Percentiles rank a stretch among this genome's conserved stretches.
These are phyloP conservation scores for Xylariaceae sp. DNA, from an alignment of 2,329 filamentous ascomycete genomes.

Conservation along the genomic window DNA sequence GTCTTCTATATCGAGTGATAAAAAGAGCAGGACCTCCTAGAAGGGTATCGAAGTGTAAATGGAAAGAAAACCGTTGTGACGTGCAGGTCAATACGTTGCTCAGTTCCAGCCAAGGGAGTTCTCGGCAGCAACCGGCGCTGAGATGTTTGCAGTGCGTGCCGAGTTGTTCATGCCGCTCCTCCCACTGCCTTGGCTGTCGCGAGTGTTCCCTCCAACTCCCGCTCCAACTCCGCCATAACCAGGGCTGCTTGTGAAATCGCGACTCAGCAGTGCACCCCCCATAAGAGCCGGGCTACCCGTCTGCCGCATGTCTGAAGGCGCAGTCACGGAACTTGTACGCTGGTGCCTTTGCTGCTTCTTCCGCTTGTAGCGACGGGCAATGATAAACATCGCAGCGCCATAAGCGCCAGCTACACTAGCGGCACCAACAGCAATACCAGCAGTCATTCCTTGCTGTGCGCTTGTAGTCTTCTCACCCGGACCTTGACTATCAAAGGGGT, in stretches of 20 bases:
- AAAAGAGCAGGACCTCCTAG: slow-evolving; percentile 38
- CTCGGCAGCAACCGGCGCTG: slow-evolving; percentile 86
- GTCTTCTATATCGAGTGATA: slow-evolving; percentile 17
- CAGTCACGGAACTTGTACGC: slow-evolving; percentile 73
- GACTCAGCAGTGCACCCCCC: slow-evolving; percentile 67
- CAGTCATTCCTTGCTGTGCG: slow-evolving; percentile 63
- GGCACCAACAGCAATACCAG: slow-evolving; percentile 75
- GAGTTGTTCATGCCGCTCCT: slow-evolving; percentile 56
- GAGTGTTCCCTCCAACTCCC: slow-evolving; percentile 46
- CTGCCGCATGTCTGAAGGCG: slow-evolving; percentile 59
- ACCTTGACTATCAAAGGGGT: slow-evolving; percentile 47
- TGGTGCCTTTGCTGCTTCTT: slow-evolving; percentile 77
- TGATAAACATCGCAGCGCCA: slow-evolving; percentile 90
- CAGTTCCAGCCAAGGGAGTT: slow-evolving; percentile 97
- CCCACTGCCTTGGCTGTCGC: slow-evolving; percentile 69
- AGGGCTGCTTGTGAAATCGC: slow-evolving; percentile 49
- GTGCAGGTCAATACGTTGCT: slow-evolving; percentile 41
- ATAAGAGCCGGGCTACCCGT: slow-evolving; percentile 64
- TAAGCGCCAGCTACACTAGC: slow-evolving; percentile 82
- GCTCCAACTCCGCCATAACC: slow-evolving; percentile 53
- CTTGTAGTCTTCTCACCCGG: slow-evolving; percentile 50
- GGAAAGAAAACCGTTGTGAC: slow-evolving; percentile 35
- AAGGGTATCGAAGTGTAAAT: slow-evolving; percentile 51
- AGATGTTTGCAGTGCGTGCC: slow-evolving; percentile 69
- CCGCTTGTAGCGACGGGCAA: slow-evolving; percentile 87